Conservation (phyloP, 2,329 filamentous ascomycete species). For the Fusarium coffeatum region DNA sequence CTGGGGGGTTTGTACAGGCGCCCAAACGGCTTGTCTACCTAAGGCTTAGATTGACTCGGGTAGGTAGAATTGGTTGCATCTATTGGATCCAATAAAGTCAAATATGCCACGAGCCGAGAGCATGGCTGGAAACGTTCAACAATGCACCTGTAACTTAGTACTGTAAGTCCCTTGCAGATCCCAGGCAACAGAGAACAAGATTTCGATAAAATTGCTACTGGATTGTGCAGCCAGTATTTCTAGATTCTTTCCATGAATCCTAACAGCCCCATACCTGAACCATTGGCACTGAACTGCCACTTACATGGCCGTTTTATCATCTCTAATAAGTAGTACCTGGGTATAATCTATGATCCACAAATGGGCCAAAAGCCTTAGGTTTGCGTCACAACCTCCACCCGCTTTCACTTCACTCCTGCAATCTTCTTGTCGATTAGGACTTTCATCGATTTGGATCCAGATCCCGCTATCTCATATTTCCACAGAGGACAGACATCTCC, state of each 20-base stretch:
- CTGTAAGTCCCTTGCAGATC: slow-evolving; percentile 18
- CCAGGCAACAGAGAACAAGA: neutral
- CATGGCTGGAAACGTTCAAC: slow-evolving; percentile 4
- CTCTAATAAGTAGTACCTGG: slow-evolving; percentile 1
- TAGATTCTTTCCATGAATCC: neutral
- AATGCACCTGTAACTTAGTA: slow-evolving; percentile 8
- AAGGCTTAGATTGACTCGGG: neutral
- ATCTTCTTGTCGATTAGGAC: slow-evolving; percentile 11
- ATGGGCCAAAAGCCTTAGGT: slow-evolving; percentile 19
- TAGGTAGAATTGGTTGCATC: neutral
- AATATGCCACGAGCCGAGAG: neutral
- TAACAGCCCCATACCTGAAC: neutral
- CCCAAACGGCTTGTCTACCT: neutral
- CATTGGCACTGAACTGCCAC: slow-evolving; percentile 1
- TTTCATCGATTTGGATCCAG: slow-evolving; percentile 4
- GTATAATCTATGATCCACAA: slow-evolving; percentile 30
- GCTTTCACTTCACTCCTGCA: slow-evolving; percentile 21
- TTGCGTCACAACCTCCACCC: slow-evolving; percentile 42
- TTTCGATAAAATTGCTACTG: neutral
- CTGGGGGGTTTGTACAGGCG: neutral
- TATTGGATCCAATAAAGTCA: neutral
- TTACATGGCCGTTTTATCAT: slow-evolving; percentile 3
- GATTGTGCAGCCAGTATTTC: neutral
- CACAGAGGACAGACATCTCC: neutral
- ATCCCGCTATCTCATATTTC: slow-evolving; percentile 5